A percentile compares a stretch with the other conserved stretches of the same genome.
Evolutionary conservation across 108 stramenopile species (phyloP).

Genomic region (Skeletonema tropicum): DNA sequence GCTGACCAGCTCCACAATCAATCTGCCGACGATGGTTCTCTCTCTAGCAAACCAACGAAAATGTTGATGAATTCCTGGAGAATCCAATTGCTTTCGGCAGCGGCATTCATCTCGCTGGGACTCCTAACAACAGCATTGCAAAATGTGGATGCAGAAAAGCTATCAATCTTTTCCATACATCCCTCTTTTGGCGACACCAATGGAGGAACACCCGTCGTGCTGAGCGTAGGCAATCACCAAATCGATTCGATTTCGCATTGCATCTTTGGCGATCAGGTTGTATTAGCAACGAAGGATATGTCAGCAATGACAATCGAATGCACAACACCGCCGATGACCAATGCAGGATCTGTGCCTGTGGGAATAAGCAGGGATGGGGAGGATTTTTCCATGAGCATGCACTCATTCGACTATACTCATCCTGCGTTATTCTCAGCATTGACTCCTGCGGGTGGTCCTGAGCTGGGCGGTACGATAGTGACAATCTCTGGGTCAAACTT

Average conservation of each 20-base stretch:
- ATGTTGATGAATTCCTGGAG: background rate
- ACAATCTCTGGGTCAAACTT: constrained; percentile 45
- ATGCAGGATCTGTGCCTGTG: constrained; percentile 1
- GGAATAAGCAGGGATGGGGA: constrained; percentile 7
- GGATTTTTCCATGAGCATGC: background rate
- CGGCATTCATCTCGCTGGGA: background rate
- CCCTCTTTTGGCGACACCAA: constrained; percentile 15
- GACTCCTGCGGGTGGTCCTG: constrained; percentile 10
- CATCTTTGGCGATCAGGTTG: background rate
- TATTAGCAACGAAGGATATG: background rate
- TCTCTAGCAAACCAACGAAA: background rate
- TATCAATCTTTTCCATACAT: constrained; percentile 11
- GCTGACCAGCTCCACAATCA: too few relatives aligned
- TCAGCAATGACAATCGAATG: background rate
- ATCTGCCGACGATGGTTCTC: background rate
- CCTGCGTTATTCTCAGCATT: background rate
- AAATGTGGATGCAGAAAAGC: constrained; percentile 18
- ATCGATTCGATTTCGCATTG: background rate
- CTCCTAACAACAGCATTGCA: background rate
- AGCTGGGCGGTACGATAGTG: constrained; percentile 16
- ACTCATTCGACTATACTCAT: background rate
- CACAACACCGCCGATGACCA: background rate
- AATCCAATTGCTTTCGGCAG: background rate
- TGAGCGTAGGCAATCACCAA: background rate
- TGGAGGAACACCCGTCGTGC: constrained; percentile 21